Conservation (phyloP, 805 yeast species). For the Candida xyloterini region DNA sequence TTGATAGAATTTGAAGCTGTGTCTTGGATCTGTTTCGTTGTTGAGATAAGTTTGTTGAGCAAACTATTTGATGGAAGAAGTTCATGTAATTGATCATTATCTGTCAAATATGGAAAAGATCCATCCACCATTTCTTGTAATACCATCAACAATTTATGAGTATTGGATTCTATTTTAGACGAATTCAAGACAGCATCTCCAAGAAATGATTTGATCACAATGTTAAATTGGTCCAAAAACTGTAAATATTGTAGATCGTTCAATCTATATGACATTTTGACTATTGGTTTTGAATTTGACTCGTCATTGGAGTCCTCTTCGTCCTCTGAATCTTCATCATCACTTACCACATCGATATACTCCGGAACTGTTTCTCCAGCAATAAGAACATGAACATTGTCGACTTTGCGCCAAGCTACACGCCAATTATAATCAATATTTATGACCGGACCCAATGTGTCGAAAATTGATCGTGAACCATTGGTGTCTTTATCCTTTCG, state of each 20-base stretch:
- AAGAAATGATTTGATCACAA: conserved; percentile 41
- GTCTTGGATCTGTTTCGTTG: conserved; percentile 34
- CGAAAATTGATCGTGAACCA: conserved; percentile 5
- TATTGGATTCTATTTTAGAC: conserved; percentile 61
- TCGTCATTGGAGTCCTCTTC: conserved; percentile 16
- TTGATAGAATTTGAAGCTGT: conserved; percentile 31
- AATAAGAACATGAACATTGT: conserved; percentile 16
- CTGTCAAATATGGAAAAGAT: conserved; percentile 71
- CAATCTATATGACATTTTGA: conserved; percentile 15
- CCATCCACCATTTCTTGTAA: conserved; percentile 77
- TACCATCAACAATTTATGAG: conserved; percentile 66
- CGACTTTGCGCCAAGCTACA: conserved; percentile 31
- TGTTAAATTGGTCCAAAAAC: conserved; percentile 40
- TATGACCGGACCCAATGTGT: conserved; percentile 20
- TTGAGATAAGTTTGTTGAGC: conserved; percentile 48
- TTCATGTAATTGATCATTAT: conserved; percentile 65
- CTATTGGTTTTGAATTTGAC: conserved; percentile 13
- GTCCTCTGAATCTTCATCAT: conserved; percentile 25
- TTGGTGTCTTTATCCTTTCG: background rate
- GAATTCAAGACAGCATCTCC: conserved; percentile 48
- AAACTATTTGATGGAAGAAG: conserved; percentile 64
- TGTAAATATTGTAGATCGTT: conserved; percentile 45
- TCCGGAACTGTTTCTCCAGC: conserved; percentile 18
- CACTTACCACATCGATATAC: conserved; percentile 26
- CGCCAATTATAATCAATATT: conserved; percentile 30